phyloP scores from a whole-genome alignment of 2,329 filamentous ascomycete species.

The Pseudodiploospora longispora region DNA sequence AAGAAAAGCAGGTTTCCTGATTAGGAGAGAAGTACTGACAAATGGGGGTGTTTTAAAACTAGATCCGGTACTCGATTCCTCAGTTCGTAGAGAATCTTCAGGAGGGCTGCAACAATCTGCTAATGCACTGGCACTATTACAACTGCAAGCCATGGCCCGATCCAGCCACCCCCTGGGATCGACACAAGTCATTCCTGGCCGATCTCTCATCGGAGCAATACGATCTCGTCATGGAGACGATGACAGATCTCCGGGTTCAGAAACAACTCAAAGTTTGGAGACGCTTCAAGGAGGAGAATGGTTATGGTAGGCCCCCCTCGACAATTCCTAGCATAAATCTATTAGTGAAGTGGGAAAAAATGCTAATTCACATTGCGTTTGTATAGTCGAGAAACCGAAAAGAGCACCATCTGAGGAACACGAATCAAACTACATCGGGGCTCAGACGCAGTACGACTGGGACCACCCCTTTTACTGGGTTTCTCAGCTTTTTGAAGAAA shows the following conservation, averaged over 20 bases:
- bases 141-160: constrained; percentile 25
- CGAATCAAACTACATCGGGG: constrained; percentile 13
- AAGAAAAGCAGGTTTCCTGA: too few species aligned
- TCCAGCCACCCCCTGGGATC: constrained; percentile 18
- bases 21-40: background rate
- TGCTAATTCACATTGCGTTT: background rate
- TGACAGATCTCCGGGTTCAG: constrained; percentile 13
- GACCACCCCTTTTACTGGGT: constrained; percentile 38
- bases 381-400: constrained; percentile 1
- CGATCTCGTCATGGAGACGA: constrained; percentile 23
- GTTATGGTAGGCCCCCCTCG: constrained; percentile 10
- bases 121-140: constrained; percentile 45
- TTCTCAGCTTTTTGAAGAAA: constrained; percentile 35
- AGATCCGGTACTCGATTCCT: constrained; percentile 31
- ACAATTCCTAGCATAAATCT: background rate
- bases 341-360: background rate
- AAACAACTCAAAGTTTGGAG: constrained; percentile 19
- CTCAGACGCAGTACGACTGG: constrained; percentile 21
- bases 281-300: constrained; percentile 16
- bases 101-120: constrained; percentile 35
- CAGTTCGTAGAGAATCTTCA: constrained; percentile 36
- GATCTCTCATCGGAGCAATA: constrained; percentile 23
- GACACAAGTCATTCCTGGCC: constrained; percentile 19
- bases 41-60: background rate
- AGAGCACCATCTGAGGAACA: background rate